Evolutionary conservation across 2,329 filamentous ascomycete genomes (phyloP), one percentile per base, ranked within the genome.

Genomic region (Hypoxylon sp.): DNA sequence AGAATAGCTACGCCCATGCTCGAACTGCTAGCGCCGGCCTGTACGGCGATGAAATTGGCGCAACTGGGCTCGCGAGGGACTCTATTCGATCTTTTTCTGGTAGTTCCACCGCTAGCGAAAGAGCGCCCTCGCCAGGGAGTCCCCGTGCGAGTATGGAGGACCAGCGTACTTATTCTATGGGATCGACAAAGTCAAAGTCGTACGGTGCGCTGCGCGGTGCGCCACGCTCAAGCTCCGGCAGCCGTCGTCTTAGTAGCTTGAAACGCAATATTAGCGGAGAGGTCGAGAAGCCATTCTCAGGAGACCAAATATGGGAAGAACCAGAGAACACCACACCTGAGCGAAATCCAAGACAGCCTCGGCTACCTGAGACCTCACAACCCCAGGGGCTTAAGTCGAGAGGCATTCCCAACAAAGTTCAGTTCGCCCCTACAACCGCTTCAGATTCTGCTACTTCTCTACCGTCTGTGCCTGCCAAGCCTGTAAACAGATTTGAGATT

Each of bases 281-380:
- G 75, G 81, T 90, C 64, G 82, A 86, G 72, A 87, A 84, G 59
- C 86, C 89, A 1, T 94, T 93, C 76, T 91, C 90, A 1, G 88
- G 90, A 34, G 91, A 94, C 76, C 90, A 93, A 75, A 94, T 98
- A 67, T 98, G 93, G 85, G 94, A 98, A 78, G 95, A 98, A 77
- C 92, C 93, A 0, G 89, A 92, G 74, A 83, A 73, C n/a, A 72
- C 77, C 30, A 72, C 77, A 58, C 60, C 76, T 2, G 74, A 75
- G 13, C 72, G 70, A 63, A 62, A 73, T 72, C 70, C 76, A 65
- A 75, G 69, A 50, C 69, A 61, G 25, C 69, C 63, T 62, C 67
- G 36, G 60, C 41, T 55, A 58, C 72, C 60, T 45, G 68, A 60
- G 69, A 76, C 75, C 65, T 79, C 75, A 58, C 82, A 84, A 17